Evolutionary conservation across 495 filamentous ascomycete species (phyloP).

Genomic region (Penicillium taxi): DNA sequence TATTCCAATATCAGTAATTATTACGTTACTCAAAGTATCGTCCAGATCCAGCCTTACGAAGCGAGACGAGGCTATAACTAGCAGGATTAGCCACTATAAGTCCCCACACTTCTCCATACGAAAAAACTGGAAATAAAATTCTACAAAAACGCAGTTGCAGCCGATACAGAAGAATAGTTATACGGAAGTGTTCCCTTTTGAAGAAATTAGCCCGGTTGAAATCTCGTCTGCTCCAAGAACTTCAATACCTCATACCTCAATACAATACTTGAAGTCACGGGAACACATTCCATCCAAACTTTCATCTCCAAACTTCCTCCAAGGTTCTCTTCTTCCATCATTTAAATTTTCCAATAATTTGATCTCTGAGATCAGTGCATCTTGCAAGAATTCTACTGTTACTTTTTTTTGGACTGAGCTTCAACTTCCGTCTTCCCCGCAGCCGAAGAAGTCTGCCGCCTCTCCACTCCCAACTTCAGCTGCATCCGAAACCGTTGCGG

Average conservation of each 20-base stretch:
- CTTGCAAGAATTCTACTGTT: neutral
- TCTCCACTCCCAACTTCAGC: conserved; percentile 17
- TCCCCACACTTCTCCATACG: too few species aligned
- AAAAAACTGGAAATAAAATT: too few species aligned
- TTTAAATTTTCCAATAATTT: conserved; percentile 3
- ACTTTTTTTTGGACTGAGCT: neutral
- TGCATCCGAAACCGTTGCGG: conserved; percentile 21
- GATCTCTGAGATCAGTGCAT: neutral
- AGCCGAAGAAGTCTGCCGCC: conserved; percentile 13
- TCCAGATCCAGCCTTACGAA: conserved; percentile 1
- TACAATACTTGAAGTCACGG: too few species aligned
- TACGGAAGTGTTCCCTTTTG: conserved; percentile 3
- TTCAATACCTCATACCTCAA: too few species aligned
- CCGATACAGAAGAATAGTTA: conserved; percentile 1
- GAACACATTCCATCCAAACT: conserved; percentile 21
- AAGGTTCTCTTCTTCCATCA: conserved; percentile 1
- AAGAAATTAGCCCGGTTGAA: conserved; percentile 18
- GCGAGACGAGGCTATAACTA: too few species aligned
- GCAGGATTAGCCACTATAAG: too few species aligned
- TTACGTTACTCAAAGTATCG: too few species aligned
- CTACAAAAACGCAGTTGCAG: too few species aligned
- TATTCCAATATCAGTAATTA: too few species aligned
- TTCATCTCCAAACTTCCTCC: conserved; percentile 8
- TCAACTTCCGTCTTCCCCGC: conserved; percentile 21
- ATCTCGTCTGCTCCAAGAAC: conserved; percentile 13